Evolutionary conservation across 129 eudicot species (phyloP).

Genomic region (Glebionis coronaria): DNA sequence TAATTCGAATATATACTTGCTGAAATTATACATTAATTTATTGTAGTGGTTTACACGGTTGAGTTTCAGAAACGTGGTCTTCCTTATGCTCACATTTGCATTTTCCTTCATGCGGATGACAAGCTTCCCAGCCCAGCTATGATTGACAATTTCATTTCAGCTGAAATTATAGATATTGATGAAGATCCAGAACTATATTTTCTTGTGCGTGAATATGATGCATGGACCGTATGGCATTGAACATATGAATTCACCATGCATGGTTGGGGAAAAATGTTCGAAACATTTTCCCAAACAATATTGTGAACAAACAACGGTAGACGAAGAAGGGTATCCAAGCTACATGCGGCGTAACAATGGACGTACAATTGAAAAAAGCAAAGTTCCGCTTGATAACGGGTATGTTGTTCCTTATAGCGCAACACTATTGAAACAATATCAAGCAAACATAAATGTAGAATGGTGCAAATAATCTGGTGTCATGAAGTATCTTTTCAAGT

Average conservation of each 20-base stretch:
- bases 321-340: background rate
- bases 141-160: background rate
- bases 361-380: background rate
- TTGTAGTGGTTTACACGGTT: background rate
- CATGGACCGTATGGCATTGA: background rate
- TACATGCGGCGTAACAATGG: background rate
- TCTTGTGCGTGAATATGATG: background rate
- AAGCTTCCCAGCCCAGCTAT: background rate
- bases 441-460: background rate
- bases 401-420: background rate
- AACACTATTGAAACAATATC: background rate
- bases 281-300: background rate
- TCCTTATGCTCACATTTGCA: background rate
- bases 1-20: no score
- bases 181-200: background rate
- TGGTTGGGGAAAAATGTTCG: background rate
- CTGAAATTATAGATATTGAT: background rate
- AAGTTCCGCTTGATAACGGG: background rate
- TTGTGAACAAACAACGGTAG: background rate
- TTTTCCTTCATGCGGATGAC: background rate
- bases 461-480: background rate
- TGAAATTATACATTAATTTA: no score
- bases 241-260: background rate
- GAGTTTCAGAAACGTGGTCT: background rate
- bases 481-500: background rate